Base-by-base conservation (phyloP, 2,329 filamentous ascomycete genomes). In the Clathrospora elynae region DNA sequence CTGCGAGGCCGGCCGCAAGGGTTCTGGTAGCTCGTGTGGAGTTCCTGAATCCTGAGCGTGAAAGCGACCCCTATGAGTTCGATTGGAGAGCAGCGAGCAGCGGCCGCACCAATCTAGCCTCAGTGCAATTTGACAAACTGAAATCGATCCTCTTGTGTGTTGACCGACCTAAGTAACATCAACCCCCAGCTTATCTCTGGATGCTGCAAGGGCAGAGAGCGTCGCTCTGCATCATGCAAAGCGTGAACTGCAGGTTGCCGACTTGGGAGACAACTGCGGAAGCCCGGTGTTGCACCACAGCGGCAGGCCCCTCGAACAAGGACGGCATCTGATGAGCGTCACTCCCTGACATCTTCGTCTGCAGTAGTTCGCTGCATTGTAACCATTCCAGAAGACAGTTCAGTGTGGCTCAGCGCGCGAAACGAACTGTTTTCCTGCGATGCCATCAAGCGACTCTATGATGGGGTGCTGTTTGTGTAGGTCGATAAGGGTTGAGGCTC, bases 71-170 rank as follows among this genome's bases (percentile, higher is more conserved):
- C n/a, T n/a, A n/a, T n/a, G n/a, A n/a, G n/a, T n/a, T n/a, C n/a
- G n/a, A n/a, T n/a, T n/a, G n/a, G n/a, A n/a, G 36, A 46, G 65
- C 68, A 63, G 66, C 67, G 68, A 67, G 66, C 67, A 68, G 65
- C 53, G 37, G 34, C 51, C 51, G 51, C 44, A 46, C 53, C 36
- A 45, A 43, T 49, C 53, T 53, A 54, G 56, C 49, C 42, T 37
- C 53, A 31, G 61, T 64, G 61, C 53, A 29, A 66, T 58, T 53
- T 42, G 37, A 50, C n/a, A 42, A 55, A 48, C 55, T 59, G 56
- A 59, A 65, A 58, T 51, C 53, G 41, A 54, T 49, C 42, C 42
- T 48, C 53, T 53, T 42, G 48, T 52, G 46, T 47, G 39, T 42
- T 45, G 31, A 49, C 47, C 35, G 38, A 50, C 56, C 52, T 39